Percentiles rank a stretch among this genome's conserved stretches.
Evolutionary conservation across 164 flowering plant species (phyloP).

Genomic region (Magnolia sinica): DNA sequence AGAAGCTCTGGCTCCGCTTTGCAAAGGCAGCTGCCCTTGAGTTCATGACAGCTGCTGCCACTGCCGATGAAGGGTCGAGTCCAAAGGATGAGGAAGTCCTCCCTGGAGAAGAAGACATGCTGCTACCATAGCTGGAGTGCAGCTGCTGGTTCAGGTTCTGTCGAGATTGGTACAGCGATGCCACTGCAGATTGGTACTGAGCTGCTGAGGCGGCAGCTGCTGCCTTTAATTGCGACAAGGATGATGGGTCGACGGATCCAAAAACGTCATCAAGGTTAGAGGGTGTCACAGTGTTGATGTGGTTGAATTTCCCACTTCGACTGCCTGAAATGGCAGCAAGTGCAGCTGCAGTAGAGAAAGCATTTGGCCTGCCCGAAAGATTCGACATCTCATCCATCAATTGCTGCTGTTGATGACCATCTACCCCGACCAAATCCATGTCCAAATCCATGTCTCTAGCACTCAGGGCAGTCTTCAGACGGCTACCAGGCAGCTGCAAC

Average conservation of each 20-base stretch:
- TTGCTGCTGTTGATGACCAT: constrained; percentile 43
- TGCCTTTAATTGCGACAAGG: constrained; percentile 44
- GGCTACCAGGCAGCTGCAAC: constrained; percentile 79
- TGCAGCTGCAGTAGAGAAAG: constrained; percentile 20
- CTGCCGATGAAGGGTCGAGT: constrained; percentile 50
- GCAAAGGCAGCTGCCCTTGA: constrained; percentile 56
- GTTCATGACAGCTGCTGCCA: constrained; percentile 44
- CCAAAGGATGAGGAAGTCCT: constrained; percentile 47
- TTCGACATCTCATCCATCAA: constrained; percentile 51
- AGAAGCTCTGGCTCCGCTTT: constrained; percentile 85
- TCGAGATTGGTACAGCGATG: constrained; percentile 37
- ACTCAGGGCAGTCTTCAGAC: constrained; percentile 56
- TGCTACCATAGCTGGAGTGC: constrained; percentile 44
- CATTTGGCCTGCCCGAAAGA: constrained; percentile 29
- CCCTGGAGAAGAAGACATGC: constrained; percentile 46
- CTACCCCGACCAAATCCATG: constrained; percentile 61
- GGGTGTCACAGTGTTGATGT: constrained; percentile 49
- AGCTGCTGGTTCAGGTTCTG: constrained; percentile 47
- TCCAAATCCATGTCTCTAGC: constrained; percentile 77
- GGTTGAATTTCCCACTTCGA: constrained; percentile 24
- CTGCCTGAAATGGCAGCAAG: constrained; percentile 20
- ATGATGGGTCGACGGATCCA: constrained; percentile 50
- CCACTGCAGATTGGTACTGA: constrained; percentile 53
- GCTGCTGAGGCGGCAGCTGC: constrained; percentile 14
- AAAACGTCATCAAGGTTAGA: constrained; percentile 64